Evolutionary conservation across 2,329 filamentous ascomycete species (phyloP).

Genomic region (Alternaria consortialis): DNA sequence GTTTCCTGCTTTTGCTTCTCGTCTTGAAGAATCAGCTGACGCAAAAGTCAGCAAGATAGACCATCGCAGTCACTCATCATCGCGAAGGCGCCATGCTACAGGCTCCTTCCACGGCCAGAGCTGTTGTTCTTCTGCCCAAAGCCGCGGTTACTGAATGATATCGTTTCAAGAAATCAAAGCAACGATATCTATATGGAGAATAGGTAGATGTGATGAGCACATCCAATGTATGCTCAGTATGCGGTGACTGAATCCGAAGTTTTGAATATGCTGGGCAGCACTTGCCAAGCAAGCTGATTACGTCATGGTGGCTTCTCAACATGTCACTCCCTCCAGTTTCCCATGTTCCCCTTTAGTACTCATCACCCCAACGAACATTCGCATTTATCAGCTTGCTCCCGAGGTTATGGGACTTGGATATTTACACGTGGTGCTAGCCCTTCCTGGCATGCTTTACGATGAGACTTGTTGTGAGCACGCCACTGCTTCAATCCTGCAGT

Average conservation of each 20-base stretch:
- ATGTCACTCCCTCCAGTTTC: not conserved
- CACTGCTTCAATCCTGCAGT: not conserved
- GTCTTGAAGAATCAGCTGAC: too few species aligned
- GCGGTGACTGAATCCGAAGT: not conserved
- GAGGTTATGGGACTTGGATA: not conserved
- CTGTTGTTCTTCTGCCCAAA: too few species aligned
- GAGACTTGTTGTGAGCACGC: not conserved
- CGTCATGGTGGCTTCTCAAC: not conserved
- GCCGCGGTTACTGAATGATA: not conserved
- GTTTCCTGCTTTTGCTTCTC: too few species aligned
- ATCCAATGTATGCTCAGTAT: not conserved
- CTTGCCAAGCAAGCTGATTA: not conserved
- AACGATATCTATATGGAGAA: not conserved
- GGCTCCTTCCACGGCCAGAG: too few species aligned
- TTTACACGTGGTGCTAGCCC: not conserved
- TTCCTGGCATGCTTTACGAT: not conserved
- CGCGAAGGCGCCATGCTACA: too few species aligned
- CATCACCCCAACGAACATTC: not conserved
- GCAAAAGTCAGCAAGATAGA: too few species aligned
- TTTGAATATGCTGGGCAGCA: not conserved
- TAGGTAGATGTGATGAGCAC: not conserved
- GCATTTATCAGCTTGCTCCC: not conserved
- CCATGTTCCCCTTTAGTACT: not conserved
- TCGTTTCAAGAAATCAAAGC: not conserved
- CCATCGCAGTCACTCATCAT: too few species aligned